These are phyloP conservation scores for Hebeloma cylindrosporum DNA, from an alignment of 768 basidiomycete genomes.

Conservation along the genomic window DNA sequence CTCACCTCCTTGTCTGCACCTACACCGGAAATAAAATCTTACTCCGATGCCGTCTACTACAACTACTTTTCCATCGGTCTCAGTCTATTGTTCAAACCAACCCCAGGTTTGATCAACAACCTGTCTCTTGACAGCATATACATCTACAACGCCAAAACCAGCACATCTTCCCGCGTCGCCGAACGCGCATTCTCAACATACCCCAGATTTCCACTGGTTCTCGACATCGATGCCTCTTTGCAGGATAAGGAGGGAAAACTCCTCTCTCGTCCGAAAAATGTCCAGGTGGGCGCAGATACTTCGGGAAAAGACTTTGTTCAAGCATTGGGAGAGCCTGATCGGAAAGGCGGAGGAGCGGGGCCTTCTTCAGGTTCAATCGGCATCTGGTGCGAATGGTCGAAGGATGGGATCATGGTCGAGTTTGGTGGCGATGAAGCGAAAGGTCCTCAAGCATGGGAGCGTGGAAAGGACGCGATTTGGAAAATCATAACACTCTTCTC, in stretches of 20 bases:
- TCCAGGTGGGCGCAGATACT: slow-evolving; percentile 48
- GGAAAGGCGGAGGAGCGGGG: slow-evolving; percentile 89
- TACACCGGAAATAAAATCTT: slow-evolving; percentile 72
- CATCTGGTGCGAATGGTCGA: slow-evolving; percentile 93
- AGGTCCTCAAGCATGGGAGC: slow-evolving; percentile 86
- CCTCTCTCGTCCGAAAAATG: slow-evolving; percentile 34
- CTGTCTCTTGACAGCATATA: slow-evolving; percentile 73
- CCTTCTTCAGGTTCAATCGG: slow-evolving; percentile 83
- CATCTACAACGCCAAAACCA: slow-evolving; percentile 71
- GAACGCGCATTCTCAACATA: slow-evolving; percentile 58
- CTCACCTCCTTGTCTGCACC: slow-evolving; percentile 37
- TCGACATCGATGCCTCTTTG: slow-evolving; percentile 37
- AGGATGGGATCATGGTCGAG: slow-evolving; percentile 80
- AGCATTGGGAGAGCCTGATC: slow-evolving; percentile 78
- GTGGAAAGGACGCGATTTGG: slow-evolving; percentile 81
- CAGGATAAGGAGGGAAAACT: slow-evolving; percentile 39
- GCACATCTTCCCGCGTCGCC: slow-evolving; percentile 41
- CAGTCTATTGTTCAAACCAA: slow-evolving; percentile 75
- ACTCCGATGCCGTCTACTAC: slow-evolving; percentile 83
- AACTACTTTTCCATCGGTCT: slow-evolving; percentile 80
- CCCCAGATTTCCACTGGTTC: slow-evolving; percentile 51
- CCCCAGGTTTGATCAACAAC: slow-evolving; percentile 45
- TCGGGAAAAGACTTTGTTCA: slow-evolving; percentile 79
- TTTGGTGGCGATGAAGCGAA: slow-evolving; percentile 77
- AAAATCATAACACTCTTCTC: slow-evolving; percentile 67